Base-by-base conservation (phyloP, 176 grass and related monocot species). In the Musa beccarii region DNA sequence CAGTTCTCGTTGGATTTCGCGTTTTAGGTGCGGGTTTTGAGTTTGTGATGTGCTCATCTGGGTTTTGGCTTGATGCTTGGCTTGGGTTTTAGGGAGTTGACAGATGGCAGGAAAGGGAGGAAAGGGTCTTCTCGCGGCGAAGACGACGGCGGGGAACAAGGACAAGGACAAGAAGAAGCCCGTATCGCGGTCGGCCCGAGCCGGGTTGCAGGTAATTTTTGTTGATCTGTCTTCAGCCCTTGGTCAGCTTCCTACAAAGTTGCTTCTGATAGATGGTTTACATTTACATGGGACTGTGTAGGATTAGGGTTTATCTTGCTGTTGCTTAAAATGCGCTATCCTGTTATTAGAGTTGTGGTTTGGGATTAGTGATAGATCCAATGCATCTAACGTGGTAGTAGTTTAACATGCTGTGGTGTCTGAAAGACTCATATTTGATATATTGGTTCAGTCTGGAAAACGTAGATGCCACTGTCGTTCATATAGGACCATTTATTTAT, bases 121-220 rank as follows among this genome's bases (percentile, higher is more conserved):
- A 10, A 75, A 75, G 28, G 73, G 73, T 3, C 73, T 75, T 75
- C 25, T 75, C 53, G 73, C 73, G 13, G 25, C 73, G 54, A 75
- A 75, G 28, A 75, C 73, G 54, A 75, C 73, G 73, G 55, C 73
- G 15, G 55, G 55, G 55, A 75, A 75, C 73, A 75, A 75, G 28
- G 73, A 75, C 54, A 75, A 75, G 24, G 73, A 75, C 25, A 75
- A 75, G 73, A 75, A 75, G 73, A 75, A 62, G 55, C 54, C 73
- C 22, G 1, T 75, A 16, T 75, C 73, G 26, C 54, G 73, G 55
- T 75, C 73, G 17, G 54, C 73, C 17, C 54, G 73, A 17, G 73
- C 73, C 0, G 73, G 73, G 29, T 61, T 75, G 26, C 73, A 75
- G 73, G 73, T 75, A 49, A 59, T 56, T 59, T 15, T 19, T 10